Conservation (phyloP, 345 rosid species). For the Eucalyptus erythrocorys region DNA sequence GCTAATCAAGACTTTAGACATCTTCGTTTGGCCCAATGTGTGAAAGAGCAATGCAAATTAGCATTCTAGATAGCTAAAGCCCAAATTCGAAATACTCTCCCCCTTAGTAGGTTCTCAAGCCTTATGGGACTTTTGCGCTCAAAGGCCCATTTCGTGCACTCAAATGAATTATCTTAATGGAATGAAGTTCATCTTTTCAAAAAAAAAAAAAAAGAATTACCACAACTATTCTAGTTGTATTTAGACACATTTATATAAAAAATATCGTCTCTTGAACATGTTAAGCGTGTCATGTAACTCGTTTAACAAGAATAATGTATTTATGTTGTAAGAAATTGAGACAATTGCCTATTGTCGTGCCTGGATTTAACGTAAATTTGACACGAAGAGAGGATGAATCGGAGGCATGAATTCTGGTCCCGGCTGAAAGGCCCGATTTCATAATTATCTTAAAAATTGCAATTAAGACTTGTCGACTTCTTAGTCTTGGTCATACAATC, state of each 20-base stretch:
- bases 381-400: neutral
- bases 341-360: neutral
- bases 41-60: neutral
- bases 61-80: neutral
- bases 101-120: neutral
- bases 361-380: neutral
- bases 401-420: neutral
- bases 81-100: neutral
- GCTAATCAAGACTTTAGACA: neutral
- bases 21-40: neutral
- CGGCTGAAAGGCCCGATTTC: neutral
- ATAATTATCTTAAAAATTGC: neutral
- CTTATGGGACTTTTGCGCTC: neutral
- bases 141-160: neutral
- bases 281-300: neutral
- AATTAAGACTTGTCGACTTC: neutral
- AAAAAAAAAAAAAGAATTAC: neutral
- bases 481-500: neutral
- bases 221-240: accelerated
- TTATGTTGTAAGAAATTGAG: neutral
- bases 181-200: neutral
- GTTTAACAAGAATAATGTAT: neutral
- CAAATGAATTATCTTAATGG: too few relatives aligned
- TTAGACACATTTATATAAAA: neutral
- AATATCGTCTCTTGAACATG: neutral